Evolutionary conservation across 441 rosid species (phyloP).

Genomic region (Brassica balearica): DNA sequence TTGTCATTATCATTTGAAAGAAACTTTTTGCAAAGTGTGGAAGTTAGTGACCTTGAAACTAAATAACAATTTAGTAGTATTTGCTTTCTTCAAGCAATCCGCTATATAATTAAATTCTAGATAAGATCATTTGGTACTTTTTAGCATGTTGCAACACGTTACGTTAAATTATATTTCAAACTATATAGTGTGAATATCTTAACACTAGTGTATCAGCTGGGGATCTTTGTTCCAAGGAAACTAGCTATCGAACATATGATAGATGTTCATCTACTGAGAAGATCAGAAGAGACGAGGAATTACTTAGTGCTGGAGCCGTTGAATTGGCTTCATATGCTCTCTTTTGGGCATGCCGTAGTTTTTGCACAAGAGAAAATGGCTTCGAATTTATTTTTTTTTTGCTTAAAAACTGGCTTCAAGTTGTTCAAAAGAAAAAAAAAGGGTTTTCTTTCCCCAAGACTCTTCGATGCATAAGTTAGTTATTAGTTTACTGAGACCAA

Average conservation of each 20-base stretch:
- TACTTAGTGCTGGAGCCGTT: background rate
- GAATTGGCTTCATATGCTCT: background rate
- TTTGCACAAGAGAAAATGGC: background rate
- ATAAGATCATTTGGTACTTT: background rate
- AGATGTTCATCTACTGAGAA: background rate
- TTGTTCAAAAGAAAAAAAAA: background rate
- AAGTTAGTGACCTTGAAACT: constrained; percentile 20
- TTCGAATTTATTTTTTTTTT: background rate
- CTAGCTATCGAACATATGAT: background rate
- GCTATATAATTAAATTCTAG: background rate
- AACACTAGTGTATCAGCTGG: background rate
- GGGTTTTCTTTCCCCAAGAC: background rate
- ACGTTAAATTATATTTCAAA: background rate
- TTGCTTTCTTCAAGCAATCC: constrained; percentile 16
- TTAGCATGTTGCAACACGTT: background rate
- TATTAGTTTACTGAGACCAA: background rate
- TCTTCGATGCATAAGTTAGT: background rate
- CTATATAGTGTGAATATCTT: background rate
- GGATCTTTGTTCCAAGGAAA: background rate
- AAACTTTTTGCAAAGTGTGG: background rate
- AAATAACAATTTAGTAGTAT: background rate
- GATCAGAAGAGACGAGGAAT: background rate
- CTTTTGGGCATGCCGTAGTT: background rate
- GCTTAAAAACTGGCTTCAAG: background rate
- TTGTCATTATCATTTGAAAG: constrained; percentile 17